phyloP scores from a whole-genome alignment of 345 rosid genomes.

The Linum lewisii region DNA sequence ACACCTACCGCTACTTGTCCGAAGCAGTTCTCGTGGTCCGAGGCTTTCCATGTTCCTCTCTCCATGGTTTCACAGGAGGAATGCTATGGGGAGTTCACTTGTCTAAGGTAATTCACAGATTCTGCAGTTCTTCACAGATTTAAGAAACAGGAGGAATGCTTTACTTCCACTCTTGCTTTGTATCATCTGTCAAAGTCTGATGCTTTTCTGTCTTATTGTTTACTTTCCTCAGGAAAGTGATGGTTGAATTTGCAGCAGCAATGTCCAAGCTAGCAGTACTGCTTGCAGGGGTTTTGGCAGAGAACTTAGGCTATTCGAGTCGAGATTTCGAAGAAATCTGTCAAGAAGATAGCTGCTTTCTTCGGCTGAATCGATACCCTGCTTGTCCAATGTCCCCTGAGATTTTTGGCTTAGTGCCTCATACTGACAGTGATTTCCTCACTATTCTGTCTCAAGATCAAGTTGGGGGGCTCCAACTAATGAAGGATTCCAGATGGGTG shows the following conservation, averaged over 20 bases:
- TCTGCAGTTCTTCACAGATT: neutral
- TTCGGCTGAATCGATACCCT: slow-evolving; percentile 51
- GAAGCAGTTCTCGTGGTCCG: slow-evolving; percentile 54
- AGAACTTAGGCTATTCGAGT: slow-evolving; percentile 27
- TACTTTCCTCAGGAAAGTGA: slow-evolving; percentile 31
- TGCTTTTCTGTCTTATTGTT: neutral
- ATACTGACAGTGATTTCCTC: slow-evolving; percentile 64
- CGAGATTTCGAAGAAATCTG: slow-evolving; percentile 25
- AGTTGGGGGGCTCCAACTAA: slow-evolving; percentile 66
- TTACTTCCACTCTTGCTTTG: no score
- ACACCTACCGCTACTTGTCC: slow-evolving; percentile 37
- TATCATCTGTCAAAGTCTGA: neutral
- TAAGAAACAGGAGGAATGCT: neutral
- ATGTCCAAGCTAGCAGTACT: slow-evolving; percentile 44
- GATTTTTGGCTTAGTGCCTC: slow-evolving; percentile 46
- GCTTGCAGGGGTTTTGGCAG: slow-evolving; percentile 37
- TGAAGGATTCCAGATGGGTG: slow-evolving; percentile 59
- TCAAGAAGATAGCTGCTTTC: slow-evolving; percentile 42
- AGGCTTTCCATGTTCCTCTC: slow-evolving; percentile 60
- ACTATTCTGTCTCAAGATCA: slow-evolving; percentile 58
- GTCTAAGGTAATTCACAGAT: slow-evolving; percentile 26
- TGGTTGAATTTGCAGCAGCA: slow-evolving; percentile 39
- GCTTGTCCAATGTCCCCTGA: slow-evolving; percentile 37
- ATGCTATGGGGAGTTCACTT: slow-evolving; percentile 36
- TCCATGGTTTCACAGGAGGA: slow-evolving; percentile 31